Percentiles rank a stretch among this genome's conserved stretches.
Conservation (phyloP, 441 rosid species). For the Iberis amara region DNA sequence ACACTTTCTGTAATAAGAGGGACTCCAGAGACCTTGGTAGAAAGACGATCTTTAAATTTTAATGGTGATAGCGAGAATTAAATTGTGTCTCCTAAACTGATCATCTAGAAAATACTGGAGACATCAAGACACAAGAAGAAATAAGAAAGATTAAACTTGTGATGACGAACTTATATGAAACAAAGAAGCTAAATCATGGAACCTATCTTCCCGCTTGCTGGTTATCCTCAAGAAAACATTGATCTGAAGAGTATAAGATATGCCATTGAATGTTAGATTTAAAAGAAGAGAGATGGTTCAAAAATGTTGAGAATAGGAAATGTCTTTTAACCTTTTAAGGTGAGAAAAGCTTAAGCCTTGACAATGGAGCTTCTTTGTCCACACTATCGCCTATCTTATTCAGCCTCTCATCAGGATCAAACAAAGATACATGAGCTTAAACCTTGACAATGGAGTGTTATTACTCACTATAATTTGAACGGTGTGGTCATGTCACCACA, state of each 20-base stretch:
- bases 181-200: slow-evolving; percentile 88
- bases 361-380: slow-evolving; percentile 77
- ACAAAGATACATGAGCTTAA: slow-evolving; percentile 21
- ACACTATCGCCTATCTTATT: slow-evolving; percentile 71
- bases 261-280: background rate
- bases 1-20: slow-evolving; percentile 37
- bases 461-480: slow-evolving; percentile 47
- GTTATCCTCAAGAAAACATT: slow-evolving; percentile 93
- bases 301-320: background rate
- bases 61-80: slow-evolving; percentile 88
- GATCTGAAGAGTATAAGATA: slow-evolving; percentile 38
- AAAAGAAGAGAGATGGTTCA: background rate
- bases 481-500: slow-evolving; percentile 87
- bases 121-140: slow-evolving; percentile 14
- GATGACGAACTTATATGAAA: slow-evolving; percentile 60
- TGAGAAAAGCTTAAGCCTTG: slow-evolving; percentile 84
- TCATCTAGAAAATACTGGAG: slow-evolving; percentile 41
- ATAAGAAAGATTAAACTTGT: background rate
- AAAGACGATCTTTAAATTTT: slow-evolving; percentile 60
- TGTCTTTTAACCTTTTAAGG: slow-evolving; percentile 71
- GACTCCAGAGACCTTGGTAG: slow-evolving; percentile 82
- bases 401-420: slow-evolving; percentile 72
- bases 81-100: slow-evolving; percentile 77
- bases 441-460: no score
- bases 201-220: slow-evolving; percentile 75